Percentiles rank a stretch among this genome's conserved stretches.
Conservation (phyloP, 2,329 filamentous ascomycete species). For the Zymoseptoria brevis region DNA sequence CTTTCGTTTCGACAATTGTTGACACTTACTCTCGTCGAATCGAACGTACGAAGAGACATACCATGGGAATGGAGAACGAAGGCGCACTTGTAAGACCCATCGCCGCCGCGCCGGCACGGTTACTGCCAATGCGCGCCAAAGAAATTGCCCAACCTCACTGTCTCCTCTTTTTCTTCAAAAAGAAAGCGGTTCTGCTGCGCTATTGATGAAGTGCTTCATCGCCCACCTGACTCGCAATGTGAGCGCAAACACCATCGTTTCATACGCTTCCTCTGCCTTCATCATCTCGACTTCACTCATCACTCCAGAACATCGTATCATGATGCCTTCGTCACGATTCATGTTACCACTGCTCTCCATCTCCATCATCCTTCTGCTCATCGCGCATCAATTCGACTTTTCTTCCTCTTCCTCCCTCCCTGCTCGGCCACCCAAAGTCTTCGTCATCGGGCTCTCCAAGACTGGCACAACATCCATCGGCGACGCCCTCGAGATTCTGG, state of each 20-base stretch:
- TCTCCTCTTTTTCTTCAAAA: background rate
- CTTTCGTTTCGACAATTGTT: background rate
- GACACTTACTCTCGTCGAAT: background rate
- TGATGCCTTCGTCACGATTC: background rate
- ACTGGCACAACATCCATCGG: conserved; percentile 27
- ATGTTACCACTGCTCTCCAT: background rate
- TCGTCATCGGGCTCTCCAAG: conserved; percentile 27
- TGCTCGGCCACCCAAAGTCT: conserved; percentile 20
- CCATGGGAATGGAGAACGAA: background rate
- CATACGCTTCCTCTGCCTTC: background rate
- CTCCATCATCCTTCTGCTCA: background rate
- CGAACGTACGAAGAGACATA: too few species aligned
- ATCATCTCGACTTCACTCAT: background rate
- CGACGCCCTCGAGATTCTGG: conserved; percentile 24
- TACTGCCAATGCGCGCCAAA: background rate
- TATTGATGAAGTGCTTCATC: background rate
- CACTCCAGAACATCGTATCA: background rate
- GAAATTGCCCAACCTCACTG: background rate
- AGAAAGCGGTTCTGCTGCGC: background rate
- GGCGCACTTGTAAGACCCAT: too few species aligned
- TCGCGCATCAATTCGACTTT: background rate
- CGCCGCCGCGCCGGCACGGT: background rate
- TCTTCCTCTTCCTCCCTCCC: background rate
- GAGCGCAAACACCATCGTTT: background rate
- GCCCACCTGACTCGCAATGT: background rate